phyloP scores from a whole-genome alignment of 179 eudicot species.

The Silene coronaria region DNA sequence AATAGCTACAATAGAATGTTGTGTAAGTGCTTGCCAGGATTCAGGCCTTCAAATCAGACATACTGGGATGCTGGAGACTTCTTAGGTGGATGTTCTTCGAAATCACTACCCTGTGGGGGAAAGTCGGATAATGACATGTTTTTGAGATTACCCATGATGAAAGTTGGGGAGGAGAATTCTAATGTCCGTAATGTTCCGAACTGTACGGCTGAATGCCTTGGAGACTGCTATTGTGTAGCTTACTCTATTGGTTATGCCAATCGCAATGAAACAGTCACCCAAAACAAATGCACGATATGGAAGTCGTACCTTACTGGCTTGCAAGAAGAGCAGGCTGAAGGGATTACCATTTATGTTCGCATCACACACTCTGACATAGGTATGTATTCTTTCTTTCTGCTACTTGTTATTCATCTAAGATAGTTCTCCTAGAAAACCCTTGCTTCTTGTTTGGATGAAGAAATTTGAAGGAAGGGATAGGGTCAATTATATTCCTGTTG shows the following conservation, averaged over 20 bases:
- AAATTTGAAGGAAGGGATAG: too few species aligned
- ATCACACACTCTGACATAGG: constrained; percentile 22
- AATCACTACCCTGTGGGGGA: background rate
- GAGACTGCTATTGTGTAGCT: constrained; percentile 24
- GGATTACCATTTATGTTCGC: constrained; percentile 23
- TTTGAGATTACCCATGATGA: constrained; percentile 23
- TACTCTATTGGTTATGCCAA: constrained; percentile 18
- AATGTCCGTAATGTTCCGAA: background rate
- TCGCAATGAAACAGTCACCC: background rate
- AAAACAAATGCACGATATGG: constrained; percentile 28
- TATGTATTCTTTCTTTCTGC: background rate
- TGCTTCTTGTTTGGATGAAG: background rate
- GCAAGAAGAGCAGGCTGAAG: constrained; percentile 23
- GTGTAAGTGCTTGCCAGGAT: constrained; percentile 37
- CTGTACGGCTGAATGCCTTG: constrained; percentile 23
- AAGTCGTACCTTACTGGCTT: constrained; percentile 18
- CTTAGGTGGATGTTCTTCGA: constrained; percentile 26
- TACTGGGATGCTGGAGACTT: constrained; percentile 22
- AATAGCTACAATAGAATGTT: background rate
- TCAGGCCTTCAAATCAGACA: background rate
- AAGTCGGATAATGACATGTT: constrained; percentile 6
- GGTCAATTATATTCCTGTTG: too few species aligned
- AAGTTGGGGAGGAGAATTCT: background rate
- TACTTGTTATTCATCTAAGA: too few species aligned
- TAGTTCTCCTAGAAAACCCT: too few species aligned